phyloP scores from a whole-genome alignment of 2,329 filamentous ascomycete species.

The Fusarium lateritium region DNA sequence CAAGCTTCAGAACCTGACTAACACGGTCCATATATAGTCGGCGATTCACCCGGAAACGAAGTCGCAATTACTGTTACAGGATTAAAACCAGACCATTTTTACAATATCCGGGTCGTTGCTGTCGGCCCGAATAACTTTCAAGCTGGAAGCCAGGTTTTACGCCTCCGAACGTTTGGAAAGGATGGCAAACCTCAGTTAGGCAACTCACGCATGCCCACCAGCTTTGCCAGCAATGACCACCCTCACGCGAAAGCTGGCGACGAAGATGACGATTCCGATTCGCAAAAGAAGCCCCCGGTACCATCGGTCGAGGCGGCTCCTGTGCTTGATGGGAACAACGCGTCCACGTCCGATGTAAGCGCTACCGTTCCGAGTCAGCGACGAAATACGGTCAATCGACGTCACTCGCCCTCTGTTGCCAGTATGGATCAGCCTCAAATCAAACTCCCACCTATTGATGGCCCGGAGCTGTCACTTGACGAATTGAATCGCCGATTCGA shows the following conservation, averaged over 20 bases:
- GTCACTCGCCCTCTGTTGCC: slow-evolving; percentile 80
- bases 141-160: slow-evolving; percentile 87
- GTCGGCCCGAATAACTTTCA: slow-evolving; percentile 94
- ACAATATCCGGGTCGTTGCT: slow-evolving; percentile 93
- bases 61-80: slow-evolving; percentile 88
- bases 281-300: slow-evolving; percentile 63
- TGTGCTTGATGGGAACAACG: slow-evolving; percentile 71
- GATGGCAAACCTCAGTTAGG: slow-evolving; percentile 75
- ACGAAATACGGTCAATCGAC: slow-evolving; percentile 75
- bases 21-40: slow-evolving; percentile 68
- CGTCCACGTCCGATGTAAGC: slow-evolving; percentile 73
- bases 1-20: slow-evolving; percentile 21
- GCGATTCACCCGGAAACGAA: slow-evolving; percentile 75
- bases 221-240: slow-evolving; percentile 68
- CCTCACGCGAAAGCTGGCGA: slow-evolving; percentile 58
- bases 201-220: slow-evolving; percentile 69
- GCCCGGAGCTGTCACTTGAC: slow-evolving; percentile 77
- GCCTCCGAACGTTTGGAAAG: slow-evolving; percentile 81
- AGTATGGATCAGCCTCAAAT: slow-evolving; percentile 66
- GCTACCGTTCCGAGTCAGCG: slow-evolving; percentile 62
- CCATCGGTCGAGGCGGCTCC: slow-evolving; percentile 73
- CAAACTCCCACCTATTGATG: slow-evolving; percentile 62
- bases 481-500: slow-evolving; percentile 88
- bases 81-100: slow-evolving; percentile 87
- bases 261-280: slow-evolving; percentile 62